phyloP scores from a whole-genome alignment of 1,139 yeast genomes.

The Candida mesenterica region DNA sequence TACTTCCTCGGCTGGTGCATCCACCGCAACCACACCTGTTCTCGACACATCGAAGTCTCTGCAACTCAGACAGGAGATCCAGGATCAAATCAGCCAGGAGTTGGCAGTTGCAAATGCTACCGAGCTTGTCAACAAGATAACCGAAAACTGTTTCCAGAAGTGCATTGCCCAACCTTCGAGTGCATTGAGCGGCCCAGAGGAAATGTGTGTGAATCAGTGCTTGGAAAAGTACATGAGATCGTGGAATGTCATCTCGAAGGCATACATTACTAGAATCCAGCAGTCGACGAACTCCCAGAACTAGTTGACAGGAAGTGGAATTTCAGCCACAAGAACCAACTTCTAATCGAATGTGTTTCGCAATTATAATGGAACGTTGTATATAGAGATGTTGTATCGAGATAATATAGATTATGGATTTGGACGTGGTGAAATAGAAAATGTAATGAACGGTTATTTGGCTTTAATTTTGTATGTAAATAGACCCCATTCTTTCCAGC shows the following conservation, averaged over 20 bases:
- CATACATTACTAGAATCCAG: slow-evolving; percentile 75
- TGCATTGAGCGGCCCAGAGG: slow-evolving; percentile 31
- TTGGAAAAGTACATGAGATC: slow-evolving; percentile 86
- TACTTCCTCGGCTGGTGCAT: slow-evolving; percentile 13
- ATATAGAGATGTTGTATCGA: no score
- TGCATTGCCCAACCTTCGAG: slow-evolving; percentile 62
- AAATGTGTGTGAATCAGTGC: slow-evolving; percentile 68
- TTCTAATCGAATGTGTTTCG: no score
- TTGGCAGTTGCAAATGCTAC: slow-evolving; percentile 88
- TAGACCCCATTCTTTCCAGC: no score
- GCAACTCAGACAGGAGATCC: slow-evolving; percentile 55
- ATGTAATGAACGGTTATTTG: no score
- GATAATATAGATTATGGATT: no score
- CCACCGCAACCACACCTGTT: slow-evolving; percentile 20
- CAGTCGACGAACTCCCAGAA: slow-evolving; percentile 9
- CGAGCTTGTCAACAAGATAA: slow-evolving; percentile 77
- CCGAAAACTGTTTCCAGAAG: slow-evolving; percentile 84
- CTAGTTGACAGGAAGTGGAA: no score
- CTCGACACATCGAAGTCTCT: slow-evolving; percentile 20
- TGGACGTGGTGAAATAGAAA: no score
- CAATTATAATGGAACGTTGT: no score
- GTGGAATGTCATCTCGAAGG: slow-evolving; percentile 80
- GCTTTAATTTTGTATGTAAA: no score
- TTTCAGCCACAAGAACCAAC: no score
- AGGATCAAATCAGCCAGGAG: slow-evolving; percentile 74